phyloP scores from a whole-genome alignment of 768 basidiomycete species.

The Podaxis sp. region DNA sequence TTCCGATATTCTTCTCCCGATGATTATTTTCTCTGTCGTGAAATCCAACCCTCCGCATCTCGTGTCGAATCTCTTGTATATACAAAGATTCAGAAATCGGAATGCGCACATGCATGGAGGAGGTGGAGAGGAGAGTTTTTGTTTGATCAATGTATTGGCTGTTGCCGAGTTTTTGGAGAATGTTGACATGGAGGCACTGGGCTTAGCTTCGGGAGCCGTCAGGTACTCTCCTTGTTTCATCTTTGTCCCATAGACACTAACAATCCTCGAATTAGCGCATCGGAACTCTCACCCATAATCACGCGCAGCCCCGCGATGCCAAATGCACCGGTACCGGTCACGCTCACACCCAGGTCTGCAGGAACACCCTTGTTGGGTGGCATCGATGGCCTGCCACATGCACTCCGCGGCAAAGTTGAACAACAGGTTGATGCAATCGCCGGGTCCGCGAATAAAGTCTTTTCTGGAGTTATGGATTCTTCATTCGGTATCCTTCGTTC shows the following conservation, averaged over 20 bases:
- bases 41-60: constrained; percentile 87
- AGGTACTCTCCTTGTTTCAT: constrained; percentile 40
- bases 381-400: constrained; percentile 43
- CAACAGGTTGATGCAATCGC: constrained; percentile 79
- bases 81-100: constrained; percentile 59
- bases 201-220: constrained; percentile 57
- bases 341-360: background rate
- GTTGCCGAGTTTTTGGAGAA: constrained; percentile 96
- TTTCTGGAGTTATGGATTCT: constrained; percentile 85
- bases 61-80: constrained; percentile 65
- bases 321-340: constrained; percentile 37
- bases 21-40: constrained; percentile 93
- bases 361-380: background rate
- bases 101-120: constrained; percentile 21
- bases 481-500: constrained; percentile 86
- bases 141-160: constrained; percentile 91
- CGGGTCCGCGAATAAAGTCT: constrained; percentile 81
- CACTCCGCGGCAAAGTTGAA: constrained; percentile 70
- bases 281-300: constrained; percentile 79
- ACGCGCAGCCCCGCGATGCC: constrained; percentile 50
- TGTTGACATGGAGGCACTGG: constrained; percentile 76
- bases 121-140: constrained; percentile 88
- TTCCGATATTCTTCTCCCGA: constrained; percentile 87
- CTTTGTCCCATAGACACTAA: background rate
- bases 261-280: constrained; percentile 49